Conservation (phyloP, 768 basidiomycete genomes). For the Psilocybe sp. region DNA sequence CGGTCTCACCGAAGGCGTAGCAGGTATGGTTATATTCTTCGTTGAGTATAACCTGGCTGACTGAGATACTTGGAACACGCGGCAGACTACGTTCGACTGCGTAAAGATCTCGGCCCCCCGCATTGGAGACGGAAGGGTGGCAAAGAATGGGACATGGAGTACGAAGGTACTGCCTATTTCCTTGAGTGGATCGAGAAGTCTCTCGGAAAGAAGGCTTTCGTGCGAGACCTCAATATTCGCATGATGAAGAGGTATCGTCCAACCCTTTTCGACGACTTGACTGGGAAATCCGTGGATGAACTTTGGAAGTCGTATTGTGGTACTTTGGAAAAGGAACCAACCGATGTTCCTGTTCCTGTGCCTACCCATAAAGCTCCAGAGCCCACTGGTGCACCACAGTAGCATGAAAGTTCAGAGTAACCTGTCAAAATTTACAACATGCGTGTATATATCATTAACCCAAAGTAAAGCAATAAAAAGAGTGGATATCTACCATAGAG, state of each 20-base stretch:
- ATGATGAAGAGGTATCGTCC: constrained; percentile 4
- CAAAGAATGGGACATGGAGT: constrained; percentile 70
- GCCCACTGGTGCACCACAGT: no score
- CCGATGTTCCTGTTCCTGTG: not conserved
- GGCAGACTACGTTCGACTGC: constrained; percentile 74
- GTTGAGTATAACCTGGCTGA: not conserved
- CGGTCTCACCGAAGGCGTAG: constrained; percentile 78
- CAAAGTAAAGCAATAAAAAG: not conserved
- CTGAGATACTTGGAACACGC: no score
- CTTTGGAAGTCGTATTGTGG: constrained; percentile 12
- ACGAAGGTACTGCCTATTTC: constrained; percentile 71
- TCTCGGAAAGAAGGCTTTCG: constrained; percentile 3
- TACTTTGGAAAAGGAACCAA: not conserved
- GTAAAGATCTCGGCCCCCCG: constrained; percentile 55
- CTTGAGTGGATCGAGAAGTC: constrained; percentile 59
- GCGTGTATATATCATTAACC: not conserved
- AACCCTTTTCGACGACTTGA: constrained; percentile 2
- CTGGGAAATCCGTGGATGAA: constrained; percentile 2
- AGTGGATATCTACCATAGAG: not conserved
- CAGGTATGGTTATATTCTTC: constrained; percentile 42
- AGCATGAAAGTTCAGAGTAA: not conserved
- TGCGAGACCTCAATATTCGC: not conserved
- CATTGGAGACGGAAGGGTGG: constrained; percentile 51
- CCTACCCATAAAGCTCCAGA: no score
- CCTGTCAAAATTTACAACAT: not conserved